Conservation (phyloP, 192 early-diverging fungal genomes). For the Rhizophlyctis rosea region DNA sequence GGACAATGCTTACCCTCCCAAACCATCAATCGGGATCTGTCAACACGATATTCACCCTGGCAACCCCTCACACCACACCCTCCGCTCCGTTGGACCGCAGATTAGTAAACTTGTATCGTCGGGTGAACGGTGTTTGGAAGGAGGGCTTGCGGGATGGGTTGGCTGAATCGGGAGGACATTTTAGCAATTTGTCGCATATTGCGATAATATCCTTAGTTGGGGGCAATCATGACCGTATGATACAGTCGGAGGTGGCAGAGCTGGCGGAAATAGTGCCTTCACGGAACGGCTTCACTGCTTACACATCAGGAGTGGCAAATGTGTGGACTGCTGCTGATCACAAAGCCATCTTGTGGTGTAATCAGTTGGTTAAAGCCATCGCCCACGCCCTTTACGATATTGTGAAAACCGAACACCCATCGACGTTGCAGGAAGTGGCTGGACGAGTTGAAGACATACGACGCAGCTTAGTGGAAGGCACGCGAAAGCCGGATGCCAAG, state of each 20-base stretch:
- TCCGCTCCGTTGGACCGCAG: slow-evolving; percentile 68
- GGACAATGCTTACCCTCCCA: slow-evolving; percentile 65
- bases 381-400: slow-evolving; percentile 9
- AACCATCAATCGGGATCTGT: slow-evolving; percentile 72
- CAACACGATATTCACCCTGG: slow-evolving; percentile 79
- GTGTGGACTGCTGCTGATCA: slow-evolving; percentile 91
- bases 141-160: slow-evolving; percentile 31
- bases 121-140: slow-evolving; percentile 70
- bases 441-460: background rate
- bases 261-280: slow-evolving; percentile 61
- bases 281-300: slow-evolving; percentile 71
- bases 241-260: slow-evolving; percentile 75
- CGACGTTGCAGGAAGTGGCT: background rate
- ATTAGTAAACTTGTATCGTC: slow-evolving; percentile 60
- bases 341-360: slow-evolving; percentile 86
- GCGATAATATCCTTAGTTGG: slow-evolving; percentile 85
- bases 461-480: background rate
- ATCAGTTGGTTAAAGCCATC: slow-evolving; percentile 60
- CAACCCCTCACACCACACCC: slow-evolving; percentile 82
- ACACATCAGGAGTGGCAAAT: slow-evolving; percentile 71
- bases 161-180: no score
- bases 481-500: background rate
- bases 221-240: slow-evolving; percentile 80
- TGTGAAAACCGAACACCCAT: background rate
- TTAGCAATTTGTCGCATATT: slow-evolving; percentile 16